Base-by-base conservation (phyloP, 371 early-diverging fungal species). In the Rhizopus delemar region DNA sequence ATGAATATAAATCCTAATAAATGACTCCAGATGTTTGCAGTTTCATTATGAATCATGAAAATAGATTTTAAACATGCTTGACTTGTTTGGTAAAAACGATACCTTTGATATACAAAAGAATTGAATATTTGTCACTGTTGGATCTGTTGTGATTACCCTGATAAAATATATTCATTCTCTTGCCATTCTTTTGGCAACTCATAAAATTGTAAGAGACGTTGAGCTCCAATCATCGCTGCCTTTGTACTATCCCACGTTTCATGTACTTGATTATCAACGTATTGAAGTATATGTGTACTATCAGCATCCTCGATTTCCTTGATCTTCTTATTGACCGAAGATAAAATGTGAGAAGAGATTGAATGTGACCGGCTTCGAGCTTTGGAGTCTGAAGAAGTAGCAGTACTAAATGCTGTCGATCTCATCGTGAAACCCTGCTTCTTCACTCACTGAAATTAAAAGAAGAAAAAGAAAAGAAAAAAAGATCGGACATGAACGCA, bases 11-110 rank as follows among this genome's bases (percentile, higher is more conserved):
- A 77, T 0, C 88, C 90, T 8, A 87, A 51, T 54, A 89, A 68
- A 68, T 88, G 90, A 29, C 86, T 85, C 85, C 86, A 86, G 34
- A 88, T 88, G 57, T 89, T 88, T 63, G 82, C 72, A 2, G 90
- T 88, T 69, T 89, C 89, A 35, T 89, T 89, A 61, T 89, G 90
- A 33, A 88, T 63, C 60, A 61, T 71, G 70, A 89, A 86, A 39
- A 89, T 83, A 13, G 83, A 81, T 71, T 69, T 66, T 11, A 87
- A 65, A 56, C 87, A 87, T 28, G 77, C 74, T 22, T 77, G 63
- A 31, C 74, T 74, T 22, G 70, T 75, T 31, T 80, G 72, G 41
- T 78, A 60, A 56, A 73, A 63, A 16, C 66, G 56, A 34, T 65
- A 62, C 13, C 69, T 51, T 64, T 70, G 43, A 16, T 22, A 39